Evolutionary conservation across 192 early-diverging fungal genomes (phyloP).

Genomic region (Martensiomyces pterosporus): DNA sequence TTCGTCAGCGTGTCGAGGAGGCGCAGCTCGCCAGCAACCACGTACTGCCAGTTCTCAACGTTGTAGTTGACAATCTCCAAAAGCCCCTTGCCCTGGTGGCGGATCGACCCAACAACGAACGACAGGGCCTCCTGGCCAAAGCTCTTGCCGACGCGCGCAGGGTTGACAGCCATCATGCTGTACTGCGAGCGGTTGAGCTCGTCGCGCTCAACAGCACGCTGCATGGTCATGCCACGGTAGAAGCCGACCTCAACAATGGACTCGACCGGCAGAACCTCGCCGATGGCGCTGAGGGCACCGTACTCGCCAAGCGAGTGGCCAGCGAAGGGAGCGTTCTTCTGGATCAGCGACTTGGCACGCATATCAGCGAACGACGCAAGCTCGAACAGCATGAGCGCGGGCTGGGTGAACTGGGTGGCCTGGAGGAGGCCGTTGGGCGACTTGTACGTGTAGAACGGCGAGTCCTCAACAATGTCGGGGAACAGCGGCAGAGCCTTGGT

Average conservation of each 20-base stretch:
- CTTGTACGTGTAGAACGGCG: conserved; percentile 80
- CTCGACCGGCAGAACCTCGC: conserved; percentile 80
- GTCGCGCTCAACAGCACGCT: conserved; percentile 87
- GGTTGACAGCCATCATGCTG: conserved; percentile 95
- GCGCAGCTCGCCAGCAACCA: conserved; percentile 81
- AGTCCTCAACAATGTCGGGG: conserved; percentile 80
- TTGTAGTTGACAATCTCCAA: conserved; percentile 97
- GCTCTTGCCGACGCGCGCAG: conserved; percentile 76
- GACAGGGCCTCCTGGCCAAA: conserved; percentile 81
- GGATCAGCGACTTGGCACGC: conserved; percentile 81
- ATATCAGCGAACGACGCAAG: conserved; percentile 89
- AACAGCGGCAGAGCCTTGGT: conserved; percentile 79
- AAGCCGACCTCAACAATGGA: conserved; percentile 88
- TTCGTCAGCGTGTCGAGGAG: conserved; percentile 77
- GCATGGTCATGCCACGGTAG: conserved; percentile 98
- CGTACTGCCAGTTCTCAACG: conserved; percentile 96
- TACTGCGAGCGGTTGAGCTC: conserved; percentile 83
- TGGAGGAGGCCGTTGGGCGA: conserved; percentile 83
- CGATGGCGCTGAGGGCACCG: conserved; percentile 83
- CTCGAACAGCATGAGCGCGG: conserved; percentile 87
- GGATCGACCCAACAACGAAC: conserved; percentile 70
- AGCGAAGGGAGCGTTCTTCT: conserved; percentile 80
- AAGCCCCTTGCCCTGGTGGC: conserved; percentile 68
- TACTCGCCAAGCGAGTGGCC: conserved; percentile 97
- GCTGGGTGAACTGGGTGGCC: conserved; percentile 95